Evolutionary conservation across 2,329 filamentous ascomycete genomes (phyloP).

Genomic region (Fusarium tanahbumbuense): DNA sequence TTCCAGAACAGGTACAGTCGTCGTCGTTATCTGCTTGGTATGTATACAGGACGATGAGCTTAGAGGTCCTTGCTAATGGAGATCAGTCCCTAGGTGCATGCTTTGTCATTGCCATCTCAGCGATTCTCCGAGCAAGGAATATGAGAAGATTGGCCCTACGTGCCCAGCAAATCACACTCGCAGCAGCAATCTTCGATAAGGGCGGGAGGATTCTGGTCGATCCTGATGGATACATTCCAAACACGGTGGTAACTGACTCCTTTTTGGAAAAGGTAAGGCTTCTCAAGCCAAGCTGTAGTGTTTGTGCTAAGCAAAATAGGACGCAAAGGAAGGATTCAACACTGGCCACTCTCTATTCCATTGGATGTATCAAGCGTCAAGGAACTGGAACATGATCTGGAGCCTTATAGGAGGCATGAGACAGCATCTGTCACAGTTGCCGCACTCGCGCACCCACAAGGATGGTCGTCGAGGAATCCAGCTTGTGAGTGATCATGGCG

Average conservation of each 20-base stretch:
- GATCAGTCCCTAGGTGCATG: constrained; percentile 70
- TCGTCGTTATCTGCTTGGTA: constrained; percentile 79
- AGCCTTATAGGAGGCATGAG: constrained; percentile 79
- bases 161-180: constrained; percentile 70
- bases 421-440: constrained; percentile 70
- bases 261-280: constrained; percentile 72
- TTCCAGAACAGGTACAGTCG: constrained; percentile 73
- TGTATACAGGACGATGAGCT: constrained; percentile 43
- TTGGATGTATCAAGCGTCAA: constrained; percentile 86
- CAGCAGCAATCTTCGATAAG: constrained; percentile 74
- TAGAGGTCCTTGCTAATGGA: constrained; percentile 2
- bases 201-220: constrained; percentile 75
- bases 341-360: constrained; percentile 83
- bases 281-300: neutral
- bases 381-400: constrained; percentile 78
- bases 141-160: constrained; percentile 66
- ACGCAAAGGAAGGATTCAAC: constrained; percentile 77
- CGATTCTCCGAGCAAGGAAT: constrained; percentile 64
- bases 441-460: constrained; percentile 44
- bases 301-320: constrained; percentile 43
- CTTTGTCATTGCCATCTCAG: constrained; percentile 66
- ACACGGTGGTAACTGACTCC: constrained; percentile 81
- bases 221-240: constrained; percentile 75
- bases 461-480: constrained; percentile 51
- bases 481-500: constrained; percentile 65